Conservation (phyloP, 2,329 filamentous ascomycete genomes). For the Colletotrichum phormii region DNA sequence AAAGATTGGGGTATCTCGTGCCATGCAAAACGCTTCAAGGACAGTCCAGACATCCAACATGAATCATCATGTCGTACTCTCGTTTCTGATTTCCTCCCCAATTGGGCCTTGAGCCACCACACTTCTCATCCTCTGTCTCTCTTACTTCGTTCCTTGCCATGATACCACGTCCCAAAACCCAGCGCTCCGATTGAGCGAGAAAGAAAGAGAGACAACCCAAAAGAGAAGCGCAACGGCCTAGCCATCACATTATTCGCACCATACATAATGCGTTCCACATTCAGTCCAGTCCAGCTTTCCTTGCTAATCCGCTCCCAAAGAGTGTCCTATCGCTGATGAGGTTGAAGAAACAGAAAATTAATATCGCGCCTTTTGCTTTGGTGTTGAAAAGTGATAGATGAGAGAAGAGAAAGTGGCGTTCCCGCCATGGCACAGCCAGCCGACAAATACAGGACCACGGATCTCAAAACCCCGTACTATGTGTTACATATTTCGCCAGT, state of each 20-base stretch:
- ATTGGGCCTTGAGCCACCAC: slow-evolving; percentile 9
- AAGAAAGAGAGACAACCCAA: not conserved
- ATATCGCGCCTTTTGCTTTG: slow-evolving; percentile 4
- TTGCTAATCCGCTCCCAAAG: not conserved
- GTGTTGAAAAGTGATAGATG: not conserved
- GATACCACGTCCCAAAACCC: not conserved
- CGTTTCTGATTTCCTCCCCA: not conserved
- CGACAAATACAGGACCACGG: slow-evolving; percentile 5
- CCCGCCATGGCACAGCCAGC: slow-evolving; percentile 22
- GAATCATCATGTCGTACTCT: slow-evolving; percentile 27
- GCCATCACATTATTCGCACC: slow-evolving; percentile 29
- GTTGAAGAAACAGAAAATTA: slow-evolving; percentile 14
- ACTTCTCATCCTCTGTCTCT: slow-evolving; percentile 9
- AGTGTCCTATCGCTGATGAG: slow-evolving; percentile 21
- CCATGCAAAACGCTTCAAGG: slow-evolving; percentile 33
- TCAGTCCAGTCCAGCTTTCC: slow-evolving; percentile 23
- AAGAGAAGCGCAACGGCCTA: slow-evolving; percentile 28
- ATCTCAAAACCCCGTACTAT: slow-evolving; percentile 15
- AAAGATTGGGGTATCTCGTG: slow-evolving; percentile 36
- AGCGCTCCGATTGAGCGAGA: not conserved
- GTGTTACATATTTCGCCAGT: slow-evolving; percentile 21
- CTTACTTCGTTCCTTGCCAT: not conserved
- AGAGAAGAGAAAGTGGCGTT: not conserved
- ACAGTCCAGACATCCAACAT: slow-evolving; percentile 34
- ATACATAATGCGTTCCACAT: not conserved